phyloP scores from a whole-genome alignment of 306 rosid species.

The Gynostemma pentaphyllum region DNA sequence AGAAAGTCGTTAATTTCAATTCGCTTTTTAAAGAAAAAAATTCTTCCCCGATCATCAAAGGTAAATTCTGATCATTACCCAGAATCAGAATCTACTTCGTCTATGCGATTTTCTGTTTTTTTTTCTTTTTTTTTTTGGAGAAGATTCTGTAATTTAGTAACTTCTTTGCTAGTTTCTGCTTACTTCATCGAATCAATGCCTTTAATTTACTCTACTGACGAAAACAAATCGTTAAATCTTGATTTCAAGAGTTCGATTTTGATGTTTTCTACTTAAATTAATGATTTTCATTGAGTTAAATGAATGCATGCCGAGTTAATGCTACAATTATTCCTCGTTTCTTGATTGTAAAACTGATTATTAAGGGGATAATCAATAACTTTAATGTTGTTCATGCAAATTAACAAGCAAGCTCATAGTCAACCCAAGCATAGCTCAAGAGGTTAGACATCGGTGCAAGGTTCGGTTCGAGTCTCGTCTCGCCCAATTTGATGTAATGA shows the following conservation, averaged over 20 bases:
- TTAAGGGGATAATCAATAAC: too few species aligned
- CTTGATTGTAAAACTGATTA: too few species aligned
- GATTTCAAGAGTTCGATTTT: not conserved
- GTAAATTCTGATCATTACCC: conserved; percentile 1
- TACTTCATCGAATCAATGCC: too few species aligned
- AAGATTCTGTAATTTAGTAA: not conserved
- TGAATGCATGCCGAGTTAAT: too few species aligned
- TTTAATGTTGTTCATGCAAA: too few species aligned
- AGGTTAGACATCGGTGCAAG: too few species aligned
- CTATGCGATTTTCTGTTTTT: not conserved
- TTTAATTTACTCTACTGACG: not conserved
- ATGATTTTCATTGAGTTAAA: not conserved
- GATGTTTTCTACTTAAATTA: not conserved
- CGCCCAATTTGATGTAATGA: too few species aligned
- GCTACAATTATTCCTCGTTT: too few species aligned
- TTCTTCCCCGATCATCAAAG: not conserved
- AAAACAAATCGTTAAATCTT: not conserved
- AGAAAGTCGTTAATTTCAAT: too few species aligned
- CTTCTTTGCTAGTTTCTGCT: not conserved
- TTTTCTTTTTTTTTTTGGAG: not conserved
- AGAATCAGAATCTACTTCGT: not conserved
- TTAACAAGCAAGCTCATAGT: too few species aligned
- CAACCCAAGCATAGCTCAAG: too few species aligned
- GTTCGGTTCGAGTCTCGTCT: too few species aligned
- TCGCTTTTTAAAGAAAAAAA: not conserved